Base-by-base conservation (phyloP, 1,139 yeast genomes). In the Blastobotrys ciferrii region DNA sequence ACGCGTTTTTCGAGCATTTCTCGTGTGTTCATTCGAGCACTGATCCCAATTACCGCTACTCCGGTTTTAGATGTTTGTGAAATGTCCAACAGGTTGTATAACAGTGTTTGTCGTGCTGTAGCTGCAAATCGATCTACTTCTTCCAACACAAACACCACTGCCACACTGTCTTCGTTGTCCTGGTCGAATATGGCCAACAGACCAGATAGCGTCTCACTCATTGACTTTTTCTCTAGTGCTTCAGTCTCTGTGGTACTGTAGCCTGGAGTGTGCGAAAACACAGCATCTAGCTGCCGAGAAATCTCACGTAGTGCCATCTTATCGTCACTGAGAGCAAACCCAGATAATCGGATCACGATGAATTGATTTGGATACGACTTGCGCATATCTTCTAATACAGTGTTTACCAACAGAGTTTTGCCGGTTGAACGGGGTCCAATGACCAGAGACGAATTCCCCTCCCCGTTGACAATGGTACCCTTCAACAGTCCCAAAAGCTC, bases 1-100 rank as follows among this genome's bases (percentile, higher is more conserved):
- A 94, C 98, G 58, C 99, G 76, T 61, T 91, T 92, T 63, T 94
- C 99, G 48, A 92, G 72, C 56, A 81, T 73, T 58, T 92, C 98
- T 46, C 91, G 72, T 0, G 88, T 76, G 6, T 87, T 87, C 56
- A 87, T 73, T 49, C 84, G 82, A 1, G 92, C 76, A 0, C 95
- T 83, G 4, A 86, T 68, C 0, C 98, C 98, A 46, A 92, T 68
- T 3, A 92, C 87, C 48, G 94, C 80, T 2, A 91, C 81, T 1
- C 97, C 95, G 0, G 85, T 81, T 15, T 73, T 62, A 4, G 77
- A 72, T 25, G 87, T 77, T 52, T 79, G 85, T 54, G 89, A 92
- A 58, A 89, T 73, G 59, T 94, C 98, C 62, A 94, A 84, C 42
- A 94, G 69, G 58, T 89, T 92, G 65, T 92, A 94, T 6, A 94